A percentile compares a stretch with the other conserved stretches of the same genome.
Evolutionary conservation across 345 rosid species (phyloP).

Genomic region (Theobroma cacao): DNA sequence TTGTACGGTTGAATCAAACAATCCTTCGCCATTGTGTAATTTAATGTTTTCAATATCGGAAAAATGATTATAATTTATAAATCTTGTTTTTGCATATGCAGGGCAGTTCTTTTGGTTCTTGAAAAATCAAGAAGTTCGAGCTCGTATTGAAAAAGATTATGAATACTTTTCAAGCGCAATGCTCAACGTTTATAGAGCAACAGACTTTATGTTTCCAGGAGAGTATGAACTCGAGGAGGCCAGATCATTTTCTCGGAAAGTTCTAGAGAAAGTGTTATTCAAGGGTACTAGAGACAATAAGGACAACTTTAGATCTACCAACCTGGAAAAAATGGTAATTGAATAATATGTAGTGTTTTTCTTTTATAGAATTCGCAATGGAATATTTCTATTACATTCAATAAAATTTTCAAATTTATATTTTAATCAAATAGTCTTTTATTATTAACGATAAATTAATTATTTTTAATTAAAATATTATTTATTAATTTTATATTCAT

Average conservation of each 20-base stretch:
- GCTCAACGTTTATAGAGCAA: slow-evolving; percentile 55
- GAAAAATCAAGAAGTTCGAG: slow-evolving; percentile 27
- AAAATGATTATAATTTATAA: no score
- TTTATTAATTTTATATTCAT: no score
- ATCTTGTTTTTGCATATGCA: slow-evolving; percentile 26
- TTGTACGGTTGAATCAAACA: slow-evolving; percentile 21
- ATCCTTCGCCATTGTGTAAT: no score
- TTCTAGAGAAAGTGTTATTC: slow-evolving; percentile 31
- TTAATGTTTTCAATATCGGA: no score
- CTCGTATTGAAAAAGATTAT: slow-evolving; percentile 27
- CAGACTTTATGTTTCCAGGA: slow-evolving; percentile 53
- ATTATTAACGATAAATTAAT: no score
- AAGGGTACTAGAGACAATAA: neutral
- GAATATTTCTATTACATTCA: no score
- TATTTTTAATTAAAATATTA: no score
- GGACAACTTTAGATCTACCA: neutral
- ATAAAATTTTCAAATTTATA: no score
- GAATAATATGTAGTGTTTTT: no score
- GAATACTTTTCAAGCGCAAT: slow-evolving; percentile 33
- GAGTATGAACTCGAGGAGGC: slow-evolving; percentile 56
- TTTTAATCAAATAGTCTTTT: no score
- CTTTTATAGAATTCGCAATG: no score
- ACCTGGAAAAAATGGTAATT: neutral
- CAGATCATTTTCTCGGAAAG: slow-evolving; percentile 38
- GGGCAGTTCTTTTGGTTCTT: slow-evolving; percentile 65